A percentile compares a stretch with the other conserved stretches of the same genome.
These are phyloP conservation scores for Macroventuria anomochaeta DNA, from an alignment of 2,329 filamentous ascomycete species.

Conservation along the genomic window DNA sequence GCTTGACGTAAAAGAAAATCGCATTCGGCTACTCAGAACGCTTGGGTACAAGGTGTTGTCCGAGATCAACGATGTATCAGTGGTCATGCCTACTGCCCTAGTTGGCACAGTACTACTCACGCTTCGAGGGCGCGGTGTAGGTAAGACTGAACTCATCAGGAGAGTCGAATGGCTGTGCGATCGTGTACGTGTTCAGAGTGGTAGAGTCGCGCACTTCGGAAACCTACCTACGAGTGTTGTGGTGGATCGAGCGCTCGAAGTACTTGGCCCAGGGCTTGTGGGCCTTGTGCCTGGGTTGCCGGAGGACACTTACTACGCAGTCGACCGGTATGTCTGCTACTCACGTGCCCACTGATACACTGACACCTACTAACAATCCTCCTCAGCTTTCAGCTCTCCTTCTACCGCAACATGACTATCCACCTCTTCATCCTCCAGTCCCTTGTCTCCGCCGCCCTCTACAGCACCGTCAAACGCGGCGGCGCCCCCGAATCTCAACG, in stretches of 20 bases:
- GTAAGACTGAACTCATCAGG: conserved; percentile 81
- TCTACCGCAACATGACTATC: conserved; percentile 99
- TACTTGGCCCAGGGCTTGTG: conserved; percentile 87
- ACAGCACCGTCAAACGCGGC: conserved; percentile 87
- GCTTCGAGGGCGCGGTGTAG: conserved; percentile 87
- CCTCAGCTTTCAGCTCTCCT: conserved; percentile 87
- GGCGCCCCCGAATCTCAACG: conserved; percentile 83
- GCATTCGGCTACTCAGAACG: conserved; percentile 78
- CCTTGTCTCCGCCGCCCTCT: conserved; percentile 87
- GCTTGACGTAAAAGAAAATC: conserved; percentile 52
- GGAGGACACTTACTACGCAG: conserved; percentile 92
- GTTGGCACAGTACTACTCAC: conserved; percentile 94
- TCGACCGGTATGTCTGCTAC: conserved; percentile 66
- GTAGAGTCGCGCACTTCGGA: conserved; percentile 91
- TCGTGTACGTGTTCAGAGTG: conserved; percentile 83
- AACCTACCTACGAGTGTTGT: conserved; percentile 79
- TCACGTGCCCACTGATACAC: conserved; percentile 3
- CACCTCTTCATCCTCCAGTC: conserved; percentile 96
- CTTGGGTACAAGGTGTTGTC: conserved; percentile 91
- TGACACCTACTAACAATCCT: too few species aligned
- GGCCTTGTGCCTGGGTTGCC: conserved; percentile 78
- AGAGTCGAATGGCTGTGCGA: conserved; percentile 89
- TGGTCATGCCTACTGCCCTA: conserved; percentile 96
- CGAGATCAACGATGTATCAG: conserved; percentile 94
- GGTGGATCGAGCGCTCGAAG: conserved; percentile 87